Conservation (phyloP, 1,284 basidiomycete genomes). For the Cystobasidium slooffiae region DNA sequence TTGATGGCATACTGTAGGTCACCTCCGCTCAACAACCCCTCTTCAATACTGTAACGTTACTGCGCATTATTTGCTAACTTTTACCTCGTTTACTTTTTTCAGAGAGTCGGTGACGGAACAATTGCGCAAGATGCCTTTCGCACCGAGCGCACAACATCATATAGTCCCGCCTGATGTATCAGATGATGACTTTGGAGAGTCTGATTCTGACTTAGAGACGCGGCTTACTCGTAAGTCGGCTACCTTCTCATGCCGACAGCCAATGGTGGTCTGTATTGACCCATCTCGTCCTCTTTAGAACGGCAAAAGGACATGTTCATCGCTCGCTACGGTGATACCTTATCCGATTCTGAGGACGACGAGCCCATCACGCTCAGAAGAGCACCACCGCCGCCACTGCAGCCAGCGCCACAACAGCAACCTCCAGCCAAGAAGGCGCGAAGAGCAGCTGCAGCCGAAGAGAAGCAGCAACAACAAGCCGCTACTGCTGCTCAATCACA, state of each 20-base stretch:
- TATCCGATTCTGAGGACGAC: constrained; percentile 44
- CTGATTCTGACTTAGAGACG: constrained; percentile 43
- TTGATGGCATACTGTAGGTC: constrained; percentile 75
- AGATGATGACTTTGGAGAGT: constrained; percentile 42
- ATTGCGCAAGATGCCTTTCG: constrained; percentile 74
- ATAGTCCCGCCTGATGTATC: constrained; percentile 63
- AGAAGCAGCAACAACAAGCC: constrained; percentile 22
- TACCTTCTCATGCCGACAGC: not conserved
- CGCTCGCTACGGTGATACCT: constrained; percentile 40
- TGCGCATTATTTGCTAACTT: not conserved
- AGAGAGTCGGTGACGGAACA: constrained; percentile 73
- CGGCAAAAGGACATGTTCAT: constrained; percentile 40
- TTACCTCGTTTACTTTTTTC: not conserved
- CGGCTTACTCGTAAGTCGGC: constrained; percentile 31
- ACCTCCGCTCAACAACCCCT: not conserved
- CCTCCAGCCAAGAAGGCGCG: constrained; percentile 24
- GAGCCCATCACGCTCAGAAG: constrained; percentile 39
- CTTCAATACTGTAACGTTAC: not conserved
- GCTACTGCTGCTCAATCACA: constrained; percentile 11
- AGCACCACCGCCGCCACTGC: constrained; percentile 31
- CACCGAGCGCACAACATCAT: constrained; percentile 86
- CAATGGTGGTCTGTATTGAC: not conserved
- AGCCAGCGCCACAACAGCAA: constrained; percentile 21
- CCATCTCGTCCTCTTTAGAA: constrained; percentile 14
- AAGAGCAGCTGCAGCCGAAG: constrained; percentile 24